Evolutionary conservation across 345 rosid species (phyloP), one percentile per base, ranked within the genome.

Genomic region (Eucalyptus curtisii): DNA sequence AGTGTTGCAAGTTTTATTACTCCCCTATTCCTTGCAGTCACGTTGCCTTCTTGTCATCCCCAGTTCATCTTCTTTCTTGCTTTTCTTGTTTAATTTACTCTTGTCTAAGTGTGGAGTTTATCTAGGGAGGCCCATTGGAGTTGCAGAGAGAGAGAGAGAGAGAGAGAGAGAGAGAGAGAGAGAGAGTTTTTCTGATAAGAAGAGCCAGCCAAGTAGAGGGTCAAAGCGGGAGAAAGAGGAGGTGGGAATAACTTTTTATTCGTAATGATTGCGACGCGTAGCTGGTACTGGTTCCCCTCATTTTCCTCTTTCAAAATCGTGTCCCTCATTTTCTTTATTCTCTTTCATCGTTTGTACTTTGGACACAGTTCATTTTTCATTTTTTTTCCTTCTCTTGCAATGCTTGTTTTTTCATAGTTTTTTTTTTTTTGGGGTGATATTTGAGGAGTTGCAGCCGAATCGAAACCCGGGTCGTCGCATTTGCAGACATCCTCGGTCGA

Each of bases 191-290:
- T 64, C 20, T n/a, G 37, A 4, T 64, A n/a, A n/a, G 76, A 64
- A 64, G 40, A n/a, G 76, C 40, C 76, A 15, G 76, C 76, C 17
- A n/a, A 64, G 31, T 1, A 61, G 68, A 45, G 45, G 86, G 89
- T 76, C 86, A 37, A 57, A 76, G 86, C 13, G 19, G 48, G n/a
- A 24, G 50, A 64, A 55, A 19, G 42, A 48, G 85, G 13, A 52
- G 79, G 76, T 89, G 88, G 49, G 64, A 88, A 88, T 76, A 88
- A 52, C 30, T 55, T 80, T 19, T 59, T 5, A 33, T 76, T 88
- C 84, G 71, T 53, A 80, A 87, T 87, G 92, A 91, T 79, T 88
- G 87, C 81, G 66, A 90, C 91, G 24, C 90, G 90, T 87, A 71
- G 33, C 68, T 1, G 64, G 86, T 86, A 42, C 45, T 76, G 82